Evolutionary conservation across 768 basidiomycete species (phyloP).

Genomic region (Panus rudis): DNA sequence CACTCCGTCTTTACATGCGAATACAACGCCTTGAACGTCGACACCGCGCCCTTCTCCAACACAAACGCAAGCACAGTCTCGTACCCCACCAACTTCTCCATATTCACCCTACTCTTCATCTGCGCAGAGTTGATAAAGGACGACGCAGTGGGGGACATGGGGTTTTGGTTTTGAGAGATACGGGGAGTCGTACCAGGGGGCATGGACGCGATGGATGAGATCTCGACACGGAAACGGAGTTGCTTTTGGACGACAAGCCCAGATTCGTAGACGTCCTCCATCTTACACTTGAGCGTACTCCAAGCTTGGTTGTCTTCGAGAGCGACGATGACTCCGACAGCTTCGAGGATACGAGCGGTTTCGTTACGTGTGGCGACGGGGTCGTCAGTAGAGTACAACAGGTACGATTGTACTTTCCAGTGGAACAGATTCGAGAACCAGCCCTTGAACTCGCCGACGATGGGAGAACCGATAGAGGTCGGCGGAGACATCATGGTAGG

Average conservation of each 20-base stretch:
- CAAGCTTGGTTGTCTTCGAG: slow-evolving; percentile 41
- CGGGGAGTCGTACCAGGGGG: slow-evolving; percentile 12
- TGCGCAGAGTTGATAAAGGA: no score
- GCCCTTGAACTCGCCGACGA: slow-evolving; percentile 76
- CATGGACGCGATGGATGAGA: slow-evolving; percentile 30
- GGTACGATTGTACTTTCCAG: slow-evolving; percentile 64
- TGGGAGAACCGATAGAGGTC: slow-evolving; percentile 50
- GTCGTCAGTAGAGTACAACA: slow-evolving; percentile 51
- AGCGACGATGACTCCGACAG: slow-evolving; percentile 54
- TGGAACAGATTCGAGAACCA: slow-evolving; percentile 97
- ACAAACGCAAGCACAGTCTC: slow-evolving; percentile 68
- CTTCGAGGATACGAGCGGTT: slow-evolving; percentile 55
- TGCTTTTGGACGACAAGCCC: slow-evolving; percentile 51
- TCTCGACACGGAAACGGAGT: slow-evolving; percentile 81
- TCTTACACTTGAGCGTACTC: slow-evolving; percentile 42
- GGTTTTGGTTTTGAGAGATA: slow-evolving; percentile 17
- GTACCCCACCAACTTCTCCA: slow-evolving; percentile 28
- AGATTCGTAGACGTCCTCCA: slow-evolving; percentile 41
- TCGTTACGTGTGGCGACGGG: slow-evolving; percentile 57
- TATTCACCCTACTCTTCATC: slow-evolving; percentile 20
- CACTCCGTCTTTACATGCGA: slow-evolving; percentile 67
- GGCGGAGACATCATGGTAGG: slow-evolving; percentile 37
- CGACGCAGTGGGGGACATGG: slow-evolving; percentile 15
- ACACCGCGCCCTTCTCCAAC: slow-evolving; percentile 87
- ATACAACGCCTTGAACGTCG: slow-evolving; percentile 77